Evolutionary conservation across 257 asterid genomes (phyloP).

Genomic region (Apocynum venetum): DNA sequence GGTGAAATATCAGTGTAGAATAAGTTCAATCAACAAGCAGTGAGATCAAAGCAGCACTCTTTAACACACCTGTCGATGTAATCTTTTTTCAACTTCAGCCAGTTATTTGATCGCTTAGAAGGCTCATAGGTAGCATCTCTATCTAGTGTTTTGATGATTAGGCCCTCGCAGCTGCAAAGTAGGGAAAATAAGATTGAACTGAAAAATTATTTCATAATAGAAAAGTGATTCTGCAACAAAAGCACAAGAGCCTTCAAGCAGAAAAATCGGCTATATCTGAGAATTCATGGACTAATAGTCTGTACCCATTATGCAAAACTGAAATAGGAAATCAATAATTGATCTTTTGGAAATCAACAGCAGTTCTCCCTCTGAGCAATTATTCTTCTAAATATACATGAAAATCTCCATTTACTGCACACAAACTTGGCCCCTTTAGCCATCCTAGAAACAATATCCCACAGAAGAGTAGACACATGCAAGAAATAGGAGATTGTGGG

Average conservation of each 20-base stretch:
- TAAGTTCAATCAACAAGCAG: constrained; percentile 13
- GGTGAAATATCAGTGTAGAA: constrained; percentile 10
- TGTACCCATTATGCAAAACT: not conserved
- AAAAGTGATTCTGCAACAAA: not conserved
- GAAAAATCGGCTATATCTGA: not conserved
- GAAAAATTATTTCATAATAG: not conserved
- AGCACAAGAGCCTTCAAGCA: not conserved
- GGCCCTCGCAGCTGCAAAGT: constrained; percentile 75
- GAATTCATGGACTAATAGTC: not conserved
- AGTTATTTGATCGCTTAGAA: constrained; percentile 78
- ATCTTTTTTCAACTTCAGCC: constrained; percentile 93
- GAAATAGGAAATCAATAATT: not conserved
- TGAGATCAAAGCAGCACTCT: constrained; percentile 16
- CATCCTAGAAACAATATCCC: not conserved
- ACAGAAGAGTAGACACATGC: not conserved
- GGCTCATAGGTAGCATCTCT: constrained; percentile 97
- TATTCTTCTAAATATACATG: not conserved
- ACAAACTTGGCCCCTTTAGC: not conserved
- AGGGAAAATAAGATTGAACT: constrained; percentile 4
- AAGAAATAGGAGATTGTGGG: not conserved
- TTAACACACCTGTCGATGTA: constrained; percentile 71
- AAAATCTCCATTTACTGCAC: not conserved
- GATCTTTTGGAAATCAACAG: not conserved
- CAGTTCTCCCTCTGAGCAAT: not conserved
- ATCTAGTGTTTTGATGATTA: constrained; percentile 87